Evolutionary conservation across 768 basidiomycete species (phyloP).

Genomic region (Artomyces pyxidatus): DNA sequence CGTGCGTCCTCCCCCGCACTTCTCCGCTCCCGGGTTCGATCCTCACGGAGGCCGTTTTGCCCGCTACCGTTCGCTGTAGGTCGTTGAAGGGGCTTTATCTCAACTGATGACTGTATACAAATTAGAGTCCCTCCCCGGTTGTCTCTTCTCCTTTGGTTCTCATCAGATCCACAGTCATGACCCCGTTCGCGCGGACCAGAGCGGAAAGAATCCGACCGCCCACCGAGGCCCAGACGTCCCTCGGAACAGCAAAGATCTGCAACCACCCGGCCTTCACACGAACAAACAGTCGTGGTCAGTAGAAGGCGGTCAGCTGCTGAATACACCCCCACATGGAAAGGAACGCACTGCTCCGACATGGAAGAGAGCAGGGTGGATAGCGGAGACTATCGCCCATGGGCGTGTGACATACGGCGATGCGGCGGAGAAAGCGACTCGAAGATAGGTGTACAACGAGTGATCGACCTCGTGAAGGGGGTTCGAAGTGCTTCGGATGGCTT

Average conservation of each 20-base stretch:
- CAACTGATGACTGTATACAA: too few relatives aligned
- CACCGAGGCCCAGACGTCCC: background rate
- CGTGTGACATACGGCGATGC: background rate
- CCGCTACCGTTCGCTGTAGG: too few relatives aligned
- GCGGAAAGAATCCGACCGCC: background rate
- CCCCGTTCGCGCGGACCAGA: background rate
- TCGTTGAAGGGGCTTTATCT: too few relatives aligned
- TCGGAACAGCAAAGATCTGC: background rate
- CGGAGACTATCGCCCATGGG: background rate
- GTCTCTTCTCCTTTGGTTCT: too few relatives aligned
- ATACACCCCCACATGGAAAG: background rate
- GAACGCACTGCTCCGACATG: background rate
- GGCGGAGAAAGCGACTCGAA: background rate
- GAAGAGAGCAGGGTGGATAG: background rate
- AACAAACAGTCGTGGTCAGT: background rate
- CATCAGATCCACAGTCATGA: background rate
- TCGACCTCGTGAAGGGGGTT: background rate
- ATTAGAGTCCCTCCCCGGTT: too few relatives aligned
- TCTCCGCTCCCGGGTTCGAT: too few relatives aligned
- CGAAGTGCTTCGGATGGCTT: conserved; percentile 4
- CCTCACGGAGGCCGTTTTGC: too few relatives aligned
- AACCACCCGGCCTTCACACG: background rate
- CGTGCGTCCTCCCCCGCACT: too few relatives aligned
- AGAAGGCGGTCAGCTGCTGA: background rate
- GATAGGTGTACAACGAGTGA: background rate